Percentiles rank a stretch among this genome's conserved stretches.
phyloP scores from a whole-genome alignment of 148 eudicot genomes.

The Polygonum maritimum region DNA sequence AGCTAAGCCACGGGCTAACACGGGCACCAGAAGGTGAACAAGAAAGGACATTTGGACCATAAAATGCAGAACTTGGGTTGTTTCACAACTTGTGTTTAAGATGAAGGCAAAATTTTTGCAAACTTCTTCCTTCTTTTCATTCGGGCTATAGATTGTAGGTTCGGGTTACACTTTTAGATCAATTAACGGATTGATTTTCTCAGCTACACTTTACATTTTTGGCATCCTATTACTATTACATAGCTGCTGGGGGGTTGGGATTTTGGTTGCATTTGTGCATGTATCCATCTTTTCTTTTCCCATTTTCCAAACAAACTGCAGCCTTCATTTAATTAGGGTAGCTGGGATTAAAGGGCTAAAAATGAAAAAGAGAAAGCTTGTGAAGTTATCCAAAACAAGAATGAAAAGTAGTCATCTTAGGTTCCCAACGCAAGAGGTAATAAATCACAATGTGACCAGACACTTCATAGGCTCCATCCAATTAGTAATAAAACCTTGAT shows the following conservation, averaged over 20 bases:
- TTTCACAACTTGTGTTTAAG: neutral
- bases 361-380: neutral
- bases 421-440: neutral
- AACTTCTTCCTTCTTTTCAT: neutral
- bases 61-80: neutral
- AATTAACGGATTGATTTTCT: neutral
- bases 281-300: neutral
- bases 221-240: neutral
- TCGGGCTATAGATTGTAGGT: neutral
- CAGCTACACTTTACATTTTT: neutral
- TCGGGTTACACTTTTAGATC: neutral
- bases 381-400: slow-evolving; percentile 1
- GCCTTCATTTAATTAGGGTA: neutral
- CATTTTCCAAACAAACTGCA: slow-evolving; percentile 1
- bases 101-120: neutral
- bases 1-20: slow-evolving; percentile 58
- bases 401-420: neutral
- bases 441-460: slow-evolving; percentile 6
- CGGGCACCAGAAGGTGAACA: slow-evolving; percentile 34
- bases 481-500: neutral
- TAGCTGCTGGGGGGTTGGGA: neutral
- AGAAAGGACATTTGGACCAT: neutral
- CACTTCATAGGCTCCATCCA: neutral
- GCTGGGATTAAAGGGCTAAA: neutral
- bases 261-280: neutral